Percentiles rank a stretch among this genome's conserved stretches.
Evolutionary conservation across 140 eudicot genomes (phyloP).

Genomic region (Cichorium intybus): DNA sequence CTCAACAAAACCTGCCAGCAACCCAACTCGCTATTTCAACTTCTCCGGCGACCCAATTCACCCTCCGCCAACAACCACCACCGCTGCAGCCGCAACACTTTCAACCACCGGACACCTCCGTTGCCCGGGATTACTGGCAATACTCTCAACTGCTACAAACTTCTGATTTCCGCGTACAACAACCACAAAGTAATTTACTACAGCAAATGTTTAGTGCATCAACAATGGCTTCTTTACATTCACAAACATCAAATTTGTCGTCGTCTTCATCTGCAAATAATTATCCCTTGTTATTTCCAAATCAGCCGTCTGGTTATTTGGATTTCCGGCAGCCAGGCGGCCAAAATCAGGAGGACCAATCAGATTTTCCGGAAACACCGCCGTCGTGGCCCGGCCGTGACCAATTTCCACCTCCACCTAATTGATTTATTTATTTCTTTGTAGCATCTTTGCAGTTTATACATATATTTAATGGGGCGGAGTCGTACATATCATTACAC

Average conservation of each 20-base stretch:
- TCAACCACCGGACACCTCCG: conserved; percentile 14
- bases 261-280: conserved; percentile 23
- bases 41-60: conserved; percentile 14
- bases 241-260: conserved; percentile 39
- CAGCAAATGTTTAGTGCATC: conserved; percentile 44
- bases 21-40: conserved; percentile 16
- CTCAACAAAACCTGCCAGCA: conserved; percentile 22
- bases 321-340: conserved; percentile 25
- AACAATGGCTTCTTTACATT: conserved; percentile 26
- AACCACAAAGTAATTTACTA: conserved; percentile 6
- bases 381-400: conserved; percentile 28
- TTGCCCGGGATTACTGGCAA: conserved; percentile 55
- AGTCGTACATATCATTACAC: conserved; percentile 3
- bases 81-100: conserved; percentile 8
- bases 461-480: not conserved
- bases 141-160: conserved; percentile 60
- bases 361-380: not conserved
- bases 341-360: conserved; percentile 13
- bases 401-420: conserved; percentile 29
- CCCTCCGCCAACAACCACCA: conserved; percentile 23
- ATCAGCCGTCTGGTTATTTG: conserved; percentile 33
- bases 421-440: conserved; percentile 22
- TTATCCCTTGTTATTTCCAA: conserved; percentile 35
- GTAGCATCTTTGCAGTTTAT: conserved; percentile 17
- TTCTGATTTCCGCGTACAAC: conserved; percentile 25